These are phyloP conservation scores for Candida hungchunana DNA, from an alignment of 805 yeast genomes.

Conservation along the genomic window DNA sequence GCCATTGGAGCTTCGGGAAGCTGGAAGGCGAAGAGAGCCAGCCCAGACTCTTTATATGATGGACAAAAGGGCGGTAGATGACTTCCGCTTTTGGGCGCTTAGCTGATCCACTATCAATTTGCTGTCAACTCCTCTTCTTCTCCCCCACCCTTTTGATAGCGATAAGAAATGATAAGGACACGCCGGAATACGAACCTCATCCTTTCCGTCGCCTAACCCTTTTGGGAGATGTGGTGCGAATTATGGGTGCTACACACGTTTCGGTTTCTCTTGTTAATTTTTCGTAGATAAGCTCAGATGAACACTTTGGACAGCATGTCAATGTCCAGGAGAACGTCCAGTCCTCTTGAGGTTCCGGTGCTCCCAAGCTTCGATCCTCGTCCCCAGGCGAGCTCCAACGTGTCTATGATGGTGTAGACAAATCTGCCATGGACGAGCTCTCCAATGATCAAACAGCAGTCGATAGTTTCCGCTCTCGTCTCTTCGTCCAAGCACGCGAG, in stretches of 20 bases:
- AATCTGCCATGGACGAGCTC: constrained; percentile 12
- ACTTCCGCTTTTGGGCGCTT: neutral
- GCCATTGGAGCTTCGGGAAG: too few species aligned
- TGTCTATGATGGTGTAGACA: constrained; percentile 7
- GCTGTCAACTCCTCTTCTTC: neutral
- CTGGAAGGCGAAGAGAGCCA: too few species aligned
- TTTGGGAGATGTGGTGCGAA: too few species aligned
- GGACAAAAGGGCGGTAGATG: neutral
- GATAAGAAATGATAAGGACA: too few species aligned
- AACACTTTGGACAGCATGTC: constrained; percentile 4
- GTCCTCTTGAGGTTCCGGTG: constrained; percentile 2
- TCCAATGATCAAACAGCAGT: constrained; percentile 5
- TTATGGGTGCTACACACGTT: too few species aligned
- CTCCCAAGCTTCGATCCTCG: constrained; percentile 1
- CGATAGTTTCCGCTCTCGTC: constrained; percentile 3
- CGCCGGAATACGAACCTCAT: too few species aligned
- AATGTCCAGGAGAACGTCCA: constrained; percentile 5
- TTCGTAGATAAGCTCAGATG: neutral
- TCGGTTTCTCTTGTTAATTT: neutral
- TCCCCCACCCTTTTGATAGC: neutral
- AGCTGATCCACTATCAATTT: neutral
- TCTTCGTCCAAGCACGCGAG: constrained; percentile 6
- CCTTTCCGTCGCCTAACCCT: too few species aligned
- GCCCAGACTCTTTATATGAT: too few species aligned
- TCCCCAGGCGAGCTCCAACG: constrained; percentile 12